Evolutionary conservation across 164 flowering plant genomes (phyloP).

Genomic region (Piper betle): DNA sequence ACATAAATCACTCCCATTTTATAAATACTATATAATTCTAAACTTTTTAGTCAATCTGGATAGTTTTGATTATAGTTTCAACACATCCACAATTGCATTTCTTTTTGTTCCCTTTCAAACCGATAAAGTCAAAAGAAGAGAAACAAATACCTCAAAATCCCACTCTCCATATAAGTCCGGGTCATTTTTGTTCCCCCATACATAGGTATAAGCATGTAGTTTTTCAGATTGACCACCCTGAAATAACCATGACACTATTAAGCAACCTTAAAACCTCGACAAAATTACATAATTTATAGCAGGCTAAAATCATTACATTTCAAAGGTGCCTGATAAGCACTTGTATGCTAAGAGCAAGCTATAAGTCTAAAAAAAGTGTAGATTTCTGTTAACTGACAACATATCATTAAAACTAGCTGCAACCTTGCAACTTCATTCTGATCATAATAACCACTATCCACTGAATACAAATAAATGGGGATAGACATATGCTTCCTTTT

Average conservation of each 20-base stretch:
- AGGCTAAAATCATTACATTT: background rate
- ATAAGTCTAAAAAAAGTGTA: too few relatives aligned
- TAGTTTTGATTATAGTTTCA: background rate
- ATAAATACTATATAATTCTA: background rate
- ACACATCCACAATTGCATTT: background rate
- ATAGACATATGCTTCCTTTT: too few relatives aligned
- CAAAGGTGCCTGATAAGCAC: too few relatives aligned
- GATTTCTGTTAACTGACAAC: too few relatives aligned
- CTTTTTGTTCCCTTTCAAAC: background rate
- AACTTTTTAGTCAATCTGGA: background rate
- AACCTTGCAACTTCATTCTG: too few relatives aligned
- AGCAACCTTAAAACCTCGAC: background rate
- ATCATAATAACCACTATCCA: too few relatives aligned
- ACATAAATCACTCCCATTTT: background rate
- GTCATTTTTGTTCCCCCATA: slow-evolving; percentile 64
- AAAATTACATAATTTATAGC: too few relatives aligned
- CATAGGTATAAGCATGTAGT: slow-evolving; percentile 44
- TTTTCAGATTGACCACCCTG: slow-evolving; percentile 46
- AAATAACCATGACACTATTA: slow-evolving; percentile 2
- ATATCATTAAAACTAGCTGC: too few relatives aligned
- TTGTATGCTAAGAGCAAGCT: too few relatives aligned
- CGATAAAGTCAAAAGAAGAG: background rate
- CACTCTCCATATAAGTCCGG: slow-evolving; percentile 70
- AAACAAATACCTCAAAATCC: slow-evolving; percentile 62
- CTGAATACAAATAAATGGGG: too few relatives aligned